Conservation (phyloP, 306 rosid species). For the Crataegus laevigata region DNA sequence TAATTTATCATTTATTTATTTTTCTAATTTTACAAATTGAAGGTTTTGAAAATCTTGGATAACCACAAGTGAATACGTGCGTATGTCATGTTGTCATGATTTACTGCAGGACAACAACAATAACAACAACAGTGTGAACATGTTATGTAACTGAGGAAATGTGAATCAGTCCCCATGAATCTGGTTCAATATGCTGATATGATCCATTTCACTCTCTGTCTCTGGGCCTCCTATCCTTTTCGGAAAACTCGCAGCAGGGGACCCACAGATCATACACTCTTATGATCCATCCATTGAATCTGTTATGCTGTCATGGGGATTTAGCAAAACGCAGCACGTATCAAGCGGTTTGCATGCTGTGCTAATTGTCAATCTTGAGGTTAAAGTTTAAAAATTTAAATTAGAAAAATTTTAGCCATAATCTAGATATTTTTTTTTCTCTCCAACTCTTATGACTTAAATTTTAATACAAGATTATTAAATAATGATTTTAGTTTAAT, state of each 20-base stretch:
- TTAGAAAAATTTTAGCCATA: fast-evolving
- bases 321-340: slow-evolving; percentile 30
- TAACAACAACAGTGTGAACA: neutral
- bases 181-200: neutral
- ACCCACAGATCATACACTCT: neutral
- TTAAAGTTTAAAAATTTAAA: no score
- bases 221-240: neutral
- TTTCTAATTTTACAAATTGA: no score
- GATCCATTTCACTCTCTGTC: neutral
- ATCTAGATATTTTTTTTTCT: no score
- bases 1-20: no score
- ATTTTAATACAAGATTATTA: no score
- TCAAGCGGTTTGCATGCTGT: neutral
- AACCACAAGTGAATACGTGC: neutral
- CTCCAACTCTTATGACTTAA: no score
- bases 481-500: no score
- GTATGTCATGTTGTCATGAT: neutral
- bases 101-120: neutral
- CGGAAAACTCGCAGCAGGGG: neutral
- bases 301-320: slow-evolving; percentile 1
- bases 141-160: fast-evolving
- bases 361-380: slow-evolving; percentile 5
- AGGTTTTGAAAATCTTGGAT: neutral
- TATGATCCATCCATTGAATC: neutral
- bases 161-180: neutral